Base-by-base conservation (phyloP, 2,329 filamentous ascomycete species). In the Hymenoscyphus scutula region DNA sequence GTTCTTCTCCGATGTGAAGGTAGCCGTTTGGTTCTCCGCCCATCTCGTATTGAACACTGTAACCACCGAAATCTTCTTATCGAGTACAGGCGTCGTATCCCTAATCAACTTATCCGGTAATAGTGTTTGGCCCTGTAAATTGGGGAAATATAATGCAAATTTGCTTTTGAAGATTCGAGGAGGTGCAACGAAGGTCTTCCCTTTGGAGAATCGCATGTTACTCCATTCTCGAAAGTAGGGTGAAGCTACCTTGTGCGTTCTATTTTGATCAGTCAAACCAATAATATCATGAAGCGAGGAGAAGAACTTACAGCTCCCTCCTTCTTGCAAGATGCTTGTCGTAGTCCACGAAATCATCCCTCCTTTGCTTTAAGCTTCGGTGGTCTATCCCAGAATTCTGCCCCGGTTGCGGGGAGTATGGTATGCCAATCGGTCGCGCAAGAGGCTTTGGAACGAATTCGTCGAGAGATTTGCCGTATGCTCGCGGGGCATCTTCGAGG, bases 141-240 rank as follows among this genome's bases (percentile, higher is more conserved):
- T 99, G 54, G 95, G 95, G 78, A 99, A 97, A 81, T 90, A 98
- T 67, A 97, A 84, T 5, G 94, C 89, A 58, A 87, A 83, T 45
- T 96, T 91, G 67, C 83, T 83, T 72, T 88, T 89, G 82, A 98
- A 98, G 56, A 94, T 83, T n/a, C 89, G 83, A 3, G 90, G 86
- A 41, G 94, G 94, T 23, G 92, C 88, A 58, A 94, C 80, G 78
- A 97, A 99, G 27, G 92, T 92, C 77, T 99, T 99, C 72, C 95
- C 95, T 71, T 92, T 86, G 77, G 95, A 88, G 68, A 88, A 84
- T 59, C 82, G 82, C 76, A 97, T 84, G 77, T 96, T 95, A 64
- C 85, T 86, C 90, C 92, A 97, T 81, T 99, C 94, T 75, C 92
- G 90, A 79, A 97, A 99, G 77, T 99, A 99, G 1, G 94, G 93